Conservation (phyloP, 2,329 filamentous ascomycete species). For the Dothistroma pini region DNA sequence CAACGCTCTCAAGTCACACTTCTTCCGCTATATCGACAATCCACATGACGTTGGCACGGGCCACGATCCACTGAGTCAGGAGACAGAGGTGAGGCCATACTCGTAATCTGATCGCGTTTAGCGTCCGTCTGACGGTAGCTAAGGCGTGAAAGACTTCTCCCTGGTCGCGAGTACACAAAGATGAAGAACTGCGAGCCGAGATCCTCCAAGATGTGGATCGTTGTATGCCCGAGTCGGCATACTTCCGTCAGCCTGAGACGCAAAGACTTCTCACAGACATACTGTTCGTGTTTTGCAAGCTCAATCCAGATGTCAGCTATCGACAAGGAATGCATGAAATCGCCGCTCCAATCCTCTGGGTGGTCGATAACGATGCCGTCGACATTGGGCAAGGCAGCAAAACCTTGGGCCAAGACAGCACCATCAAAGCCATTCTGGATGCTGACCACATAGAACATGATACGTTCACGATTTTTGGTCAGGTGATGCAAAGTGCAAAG, state of each 20-base stretch:
- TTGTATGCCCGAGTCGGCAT: slow-evolving; percentile 82
- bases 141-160: slow-evolving; percentile 66
- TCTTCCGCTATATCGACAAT: slow-evolving; percentile 77
- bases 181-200: slow-evolving; percentile 79
- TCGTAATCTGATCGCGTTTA: background rate
- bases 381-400: slow-evolving; percentile 41
- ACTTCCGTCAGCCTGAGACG: slow-evolving; percentile 75
- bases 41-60: slow-evolving; percentile 73
- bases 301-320: slow-evolving; percentile 83
- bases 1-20: slow-evolving; percentile 64
- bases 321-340: slow-evolving; percentile 99
- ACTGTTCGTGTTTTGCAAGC: slow-evolving; percentile 90
- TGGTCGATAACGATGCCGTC: slow-evolving; percentile 76
- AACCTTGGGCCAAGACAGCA: slow-evolving; percentile 30
- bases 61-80: slow-evolving; percentile 82
- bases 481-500: slow-evolving; percentile 76
- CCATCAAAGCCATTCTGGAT: slow-evolving; percentile 55
- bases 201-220: slow-evolving; percentile 93
- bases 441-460: slow-evolving; percentile 80
- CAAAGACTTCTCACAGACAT: slow-evolving; percentile 83
- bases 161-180: slow-evolving; percentile 80
- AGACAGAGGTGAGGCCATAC: slow-evolving; percentile 56
- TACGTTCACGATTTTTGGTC: slow-evolving; percentile 77
- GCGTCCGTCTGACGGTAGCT: slow-evolving; percentile 34
- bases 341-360: slow-evolving; percentile 82